These are phyloP conservation scores for Xylaria arbuscula DNA, from an alignment of 2,329 filamentous ascomycete genomes.

Conservation along the genomic window DNA sequence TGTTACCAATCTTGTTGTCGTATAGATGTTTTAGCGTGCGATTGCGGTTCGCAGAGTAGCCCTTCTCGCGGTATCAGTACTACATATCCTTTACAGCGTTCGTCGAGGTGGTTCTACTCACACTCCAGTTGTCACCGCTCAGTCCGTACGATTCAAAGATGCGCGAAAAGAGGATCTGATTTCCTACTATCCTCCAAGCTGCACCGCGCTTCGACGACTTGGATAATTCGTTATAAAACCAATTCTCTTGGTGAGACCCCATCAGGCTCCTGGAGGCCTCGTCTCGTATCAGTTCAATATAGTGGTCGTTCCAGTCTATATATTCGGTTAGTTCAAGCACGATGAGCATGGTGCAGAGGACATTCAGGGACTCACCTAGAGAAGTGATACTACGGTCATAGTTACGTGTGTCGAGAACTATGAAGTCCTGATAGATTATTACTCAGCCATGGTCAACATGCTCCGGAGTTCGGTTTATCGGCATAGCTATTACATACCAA, in stretches of 20 bases:
- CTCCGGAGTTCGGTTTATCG: neutral
- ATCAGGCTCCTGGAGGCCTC: constrained; percentile 76
- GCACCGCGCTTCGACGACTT: constrained; percentile 72
- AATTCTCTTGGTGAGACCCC: constrained; percentile 78
- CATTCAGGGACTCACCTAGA: constrained; percentile 44
- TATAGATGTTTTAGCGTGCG: constrained; percentile 75
- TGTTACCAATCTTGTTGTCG: constrained; percentile 76
- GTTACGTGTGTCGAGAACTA: constrained; percentile 76
- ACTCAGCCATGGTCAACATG: constrained; percentile 66
- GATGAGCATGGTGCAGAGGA: neutral
- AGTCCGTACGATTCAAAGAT: constrained; percentile 54
- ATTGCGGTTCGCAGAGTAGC: constrained; percentile 77
- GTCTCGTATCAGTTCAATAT: constrained; percentile 70
- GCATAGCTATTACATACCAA: constrained; percentile 49
- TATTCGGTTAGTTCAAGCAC: constrained; percentile 38
- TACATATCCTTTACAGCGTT: no score
- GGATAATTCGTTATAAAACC: constrained; percentile 73
- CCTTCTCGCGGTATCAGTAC: constrained; percentile 54
- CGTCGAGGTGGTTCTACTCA: constrained; percentile 38
- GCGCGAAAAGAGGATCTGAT: constrained; percentile 75
- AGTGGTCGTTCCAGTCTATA: constrained; percentile 69
- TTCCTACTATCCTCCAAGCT: constrained; percentile 77
- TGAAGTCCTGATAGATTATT: constrained; percentile 60
- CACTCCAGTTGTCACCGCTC: constrained; percentile 52
- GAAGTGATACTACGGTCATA: constrained; percentile 74